These are phyloP conservation scores for Dioscorea cayenensis DNA, from an alignment of 116 monocot species.

Conservation along the genomic window DNA sequence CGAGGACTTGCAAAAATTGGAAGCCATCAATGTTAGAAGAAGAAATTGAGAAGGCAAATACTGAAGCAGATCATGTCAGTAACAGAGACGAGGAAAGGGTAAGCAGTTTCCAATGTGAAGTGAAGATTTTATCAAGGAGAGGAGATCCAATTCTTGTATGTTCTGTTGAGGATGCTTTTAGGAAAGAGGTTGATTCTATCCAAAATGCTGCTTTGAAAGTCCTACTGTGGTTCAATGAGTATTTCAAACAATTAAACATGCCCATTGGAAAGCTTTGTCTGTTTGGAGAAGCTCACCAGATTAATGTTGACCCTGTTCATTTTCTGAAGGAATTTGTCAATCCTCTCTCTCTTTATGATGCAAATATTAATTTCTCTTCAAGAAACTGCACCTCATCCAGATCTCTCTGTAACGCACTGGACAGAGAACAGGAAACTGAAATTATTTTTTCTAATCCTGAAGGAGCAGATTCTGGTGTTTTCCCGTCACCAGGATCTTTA, in stretches of 20 bases:
- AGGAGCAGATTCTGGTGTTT: constrained; percentile 56
- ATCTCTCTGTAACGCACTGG: constrained; percentile 1
- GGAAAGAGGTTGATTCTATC: constrained; percentile 78
- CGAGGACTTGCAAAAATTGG: constrained; percentile 6
- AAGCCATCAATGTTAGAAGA: constrained; percentile 5
- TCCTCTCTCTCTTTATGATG: constrained; percentile 20
- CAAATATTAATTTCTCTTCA: constrained; percentile 2
- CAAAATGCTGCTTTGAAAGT: constrained; percentile 68
- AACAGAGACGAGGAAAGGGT: constrained; percentile 14
- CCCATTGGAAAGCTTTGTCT: constrained; percentile 21
- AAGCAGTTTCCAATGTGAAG: constrained; percentile 47
- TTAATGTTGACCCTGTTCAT: constrained; percentile 24
- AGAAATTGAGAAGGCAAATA: constrained; percentile 12
- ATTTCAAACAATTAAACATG: constrained; percentile 44
- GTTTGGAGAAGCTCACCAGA: constrained; percentile 25
- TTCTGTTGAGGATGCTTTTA: constrained; percentile 27
- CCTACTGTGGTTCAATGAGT: constrained; percentile 55
- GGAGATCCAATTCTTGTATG: constrained; percentile 44
- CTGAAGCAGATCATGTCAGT: neutral
- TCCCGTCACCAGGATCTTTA: constrained; percentile 58
- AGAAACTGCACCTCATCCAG: constrained; percentile 7
- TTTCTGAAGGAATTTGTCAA: constrained; percentile 33
- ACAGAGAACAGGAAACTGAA: constrained; percentile 22
- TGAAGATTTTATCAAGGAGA: constrained; percentile 59
- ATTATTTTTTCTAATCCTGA: constrained; percentile 28